Conservation (phyloP, 2,329 filamentous ascomycete species). For the Xylariaceae sp. region DNA sequence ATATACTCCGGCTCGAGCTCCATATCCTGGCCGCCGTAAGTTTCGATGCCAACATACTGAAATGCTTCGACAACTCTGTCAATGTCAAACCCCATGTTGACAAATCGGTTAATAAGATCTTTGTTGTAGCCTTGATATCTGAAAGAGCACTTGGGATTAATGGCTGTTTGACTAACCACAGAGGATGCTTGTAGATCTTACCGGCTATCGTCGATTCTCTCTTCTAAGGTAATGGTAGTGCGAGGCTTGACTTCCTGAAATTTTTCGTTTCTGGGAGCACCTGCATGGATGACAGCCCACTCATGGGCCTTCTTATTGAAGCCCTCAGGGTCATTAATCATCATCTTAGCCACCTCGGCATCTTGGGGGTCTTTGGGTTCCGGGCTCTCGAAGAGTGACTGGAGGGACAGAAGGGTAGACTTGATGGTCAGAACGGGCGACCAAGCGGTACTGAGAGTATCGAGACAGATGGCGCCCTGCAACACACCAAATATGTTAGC, state of each 20-base stretch:
- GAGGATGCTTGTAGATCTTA: conserved; percentile 26
- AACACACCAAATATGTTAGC: not conserved
- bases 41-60: conserved; percentile 79
- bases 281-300: conserved; percentile 86
- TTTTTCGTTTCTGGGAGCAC: conserved; percentile 62
- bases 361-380: conserved; percentile 98
- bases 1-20: conserved; percentile 89
- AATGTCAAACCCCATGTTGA: conserved; percentile 89
- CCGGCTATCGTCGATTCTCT: conserved; percentile 57
- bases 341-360: conserved; percentile 90
- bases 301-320: conserved; percentile 85
- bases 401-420: conserved; percentile 88
- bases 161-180: not conserved
- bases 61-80: conserved; percentile 88
- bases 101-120: conserved; percentile 81
- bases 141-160: conserved; percentile 21
- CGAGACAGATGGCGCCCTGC: conserved; percentile 94
- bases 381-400: conserved; percentile 89
- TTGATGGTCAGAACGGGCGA: conserved; percentile 97
- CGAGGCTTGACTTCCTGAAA: conserved; percentile 35
- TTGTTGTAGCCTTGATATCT: conserved; percentile 90
- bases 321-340: conserved; percentile 76
- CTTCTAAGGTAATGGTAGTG: conserved; percentile 52
- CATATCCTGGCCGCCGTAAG: conserved; percentile 78
- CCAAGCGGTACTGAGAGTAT: conserved; percentile 89